phyloP scores from a whole-genome alignment of 148 eudicot genomes.

The Nyssa sinensis region DNA sequence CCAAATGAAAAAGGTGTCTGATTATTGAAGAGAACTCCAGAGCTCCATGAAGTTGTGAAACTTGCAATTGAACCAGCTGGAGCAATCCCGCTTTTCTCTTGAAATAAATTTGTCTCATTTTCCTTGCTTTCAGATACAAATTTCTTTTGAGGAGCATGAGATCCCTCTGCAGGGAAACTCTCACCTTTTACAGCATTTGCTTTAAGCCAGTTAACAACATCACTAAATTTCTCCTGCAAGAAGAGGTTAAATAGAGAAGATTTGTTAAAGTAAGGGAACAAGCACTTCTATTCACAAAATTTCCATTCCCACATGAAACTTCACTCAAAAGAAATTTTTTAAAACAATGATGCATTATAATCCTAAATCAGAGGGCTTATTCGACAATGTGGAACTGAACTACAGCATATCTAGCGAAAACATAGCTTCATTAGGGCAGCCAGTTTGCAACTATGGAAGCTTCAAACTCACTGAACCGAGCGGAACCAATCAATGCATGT shows the following conservation, averaged over 20 bases:
- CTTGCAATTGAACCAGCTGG: slow-evolving; percentile 30
- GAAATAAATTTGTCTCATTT: slow-evolving; percentile 29
- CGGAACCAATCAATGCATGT: not conserved
- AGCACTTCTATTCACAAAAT: not conserved
- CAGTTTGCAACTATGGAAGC: slow-evolving; percentile 3
- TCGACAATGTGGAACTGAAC: not conserved
- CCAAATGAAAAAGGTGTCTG: slow-evolving; percentile 60
- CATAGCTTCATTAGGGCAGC: not conserved
- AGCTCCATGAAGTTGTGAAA: slow-evolving; percentile 36
- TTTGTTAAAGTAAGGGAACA: not conserved
- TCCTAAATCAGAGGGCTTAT: not conserved
- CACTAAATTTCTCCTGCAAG: slow-evolving; percentile 73
- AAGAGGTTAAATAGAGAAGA: not conserved
- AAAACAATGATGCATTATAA: not conserved
- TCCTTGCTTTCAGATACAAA: slow-evolving; percentile 37
- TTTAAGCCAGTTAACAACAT: slow-evolving; percentile 84
- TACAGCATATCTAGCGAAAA: not conserved
- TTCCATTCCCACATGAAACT: not conserved
- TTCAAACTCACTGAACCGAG: not conserved
- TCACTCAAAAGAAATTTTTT: not conserved
- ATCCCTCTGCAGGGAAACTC: slow-evolving; percentile 31
- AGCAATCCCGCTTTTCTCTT: slow-evolving; percentile 34
- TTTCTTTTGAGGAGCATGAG: slow-evolving; percentile 37
- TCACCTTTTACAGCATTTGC: slow-evolving; percentile 54
- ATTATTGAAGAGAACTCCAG: slow-evolving; percentile 36